These are phyloP conservation scores for Eucalyptus regnans DNA, from an alignment of 345 rosid species.

Conservation along the genomic window DNA sequence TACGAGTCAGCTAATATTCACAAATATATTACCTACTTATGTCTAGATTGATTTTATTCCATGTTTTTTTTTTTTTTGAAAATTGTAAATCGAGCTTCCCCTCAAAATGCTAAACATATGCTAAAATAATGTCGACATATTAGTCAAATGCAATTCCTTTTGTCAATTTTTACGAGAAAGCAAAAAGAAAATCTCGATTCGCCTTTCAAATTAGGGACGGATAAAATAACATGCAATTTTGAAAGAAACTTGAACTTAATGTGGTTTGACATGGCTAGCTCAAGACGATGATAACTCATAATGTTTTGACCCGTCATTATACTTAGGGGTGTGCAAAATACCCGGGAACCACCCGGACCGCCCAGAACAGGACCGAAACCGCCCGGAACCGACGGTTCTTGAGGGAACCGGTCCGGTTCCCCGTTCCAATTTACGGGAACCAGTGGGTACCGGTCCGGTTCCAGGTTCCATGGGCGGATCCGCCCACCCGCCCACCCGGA, in stretches of 20 bases:
- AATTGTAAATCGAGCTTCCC: background rate
- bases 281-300: rapidly evolving
- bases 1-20: background rate
- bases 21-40: background rate
- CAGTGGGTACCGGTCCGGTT: too few relatives aligned
- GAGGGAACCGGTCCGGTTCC: too few relatives aligned
- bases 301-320: rapidly evolving
- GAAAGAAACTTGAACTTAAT: background rate
- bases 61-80: rapidly evolving
- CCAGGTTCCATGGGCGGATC: too few relatives aligned
- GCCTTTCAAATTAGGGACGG: rapidly evolving
- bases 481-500: too few relatives aligned
- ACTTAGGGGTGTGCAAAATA: too few relatives aligned
- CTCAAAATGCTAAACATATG: rapidly evolving
- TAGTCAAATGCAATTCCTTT: background rate
- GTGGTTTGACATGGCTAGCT: rapidly evolving
- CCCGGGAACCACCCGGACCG: too few relatives aligned
- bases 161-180: background rate
- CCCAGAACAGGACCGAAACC: too few relatives aligned
- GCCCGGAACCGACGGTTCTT: too few relatives aligned
- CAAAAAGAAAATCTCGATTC: rapidly evolving
- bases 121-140: rapidly evolving
- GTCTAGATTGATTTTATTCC: background rate
- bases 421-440: too few relatives aligned
- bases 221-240: rapidly evolving